These are phyloP conservation scores for Citrus unshiu DNA, from an alignment of 345 rosid genomes.

Conservation along the genomic window DNA sequence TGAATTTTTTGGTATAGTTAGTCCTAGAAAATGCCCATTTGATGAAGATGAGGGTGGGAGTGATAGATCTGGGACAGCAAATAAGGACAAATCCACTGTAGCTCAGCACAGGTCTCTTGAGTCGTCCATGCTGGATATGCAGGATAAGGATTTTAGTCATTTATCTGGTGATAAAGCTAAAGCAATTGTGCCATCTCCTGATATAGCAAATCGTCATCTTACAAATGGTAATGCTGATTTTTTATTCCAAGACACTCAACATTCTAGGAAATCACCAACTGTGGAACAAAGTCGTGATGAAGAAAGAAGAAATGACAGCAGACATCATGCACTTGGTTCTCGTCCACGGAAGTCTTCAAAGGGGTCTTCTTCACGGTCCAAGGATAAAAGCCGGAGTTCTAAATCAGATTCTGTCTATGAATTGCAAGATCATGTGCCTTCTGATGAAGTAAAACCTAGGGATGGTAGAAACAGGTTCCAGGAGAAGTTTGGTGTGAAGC, in stretches of 20 bases:
- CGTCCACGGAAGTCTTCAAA: slow-evolving; percentile 55
- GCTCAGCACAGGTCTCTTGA: slow-evolving; percentile 40
- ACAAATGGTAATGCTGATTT: slow-evolving; percentile 39
- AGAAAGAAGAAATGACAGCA: slow-evolving; percentile 44
- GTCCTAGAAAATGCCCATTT: slow-evolving; percentile 46
- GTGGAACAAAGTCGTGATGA: slow-evolving; percentile 32
- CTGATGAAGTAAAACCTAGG: slow-evolving; percentile 35
- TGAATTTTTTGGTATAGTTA: slow-evolving; percentile 35
- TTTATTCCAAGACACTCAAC: slow-evolving; percentile 31
- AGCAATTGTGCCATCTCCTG: slow-evolving; percentile 42
- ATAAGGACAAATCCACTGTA: slow-evolving; percentile 37
- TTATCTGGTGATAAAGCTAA: slow-evolving; percentile 42
- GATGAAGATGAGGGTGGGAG: slow-evolving; percentile 63
- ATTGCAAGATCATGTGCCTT: slow-evolving; percentile 28
- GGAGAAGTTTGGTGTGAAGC: slow-evolving; percentile 33
- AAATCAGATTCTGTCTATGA: slow-evolving; percentile 43
- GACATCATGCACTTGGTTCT: slow-evolving; percentile 38
- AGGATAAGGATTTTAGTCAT: slow-evolving; percentile 36
- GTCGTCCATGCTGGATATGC: slow-evolving; percentile 41
- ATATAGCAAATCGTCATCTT: slow-evolving; percentile 26
- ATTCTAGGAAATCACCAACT: slow-evolving; percentile 23
- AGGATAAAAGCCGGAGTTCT: slow-evolving; percentile 50
- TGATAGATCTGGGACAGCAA: slow-evolving; percentile 49
- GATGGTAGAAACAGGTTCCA: slow-evolving; percentile 40
- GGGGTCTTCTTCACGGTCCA: slow-evolving; percentile 61